These are phyloP conservation scores for Arctium lappa DNA, from an alignment of 129 eudicot genomes.

Conservation along the genomic window DNA sequence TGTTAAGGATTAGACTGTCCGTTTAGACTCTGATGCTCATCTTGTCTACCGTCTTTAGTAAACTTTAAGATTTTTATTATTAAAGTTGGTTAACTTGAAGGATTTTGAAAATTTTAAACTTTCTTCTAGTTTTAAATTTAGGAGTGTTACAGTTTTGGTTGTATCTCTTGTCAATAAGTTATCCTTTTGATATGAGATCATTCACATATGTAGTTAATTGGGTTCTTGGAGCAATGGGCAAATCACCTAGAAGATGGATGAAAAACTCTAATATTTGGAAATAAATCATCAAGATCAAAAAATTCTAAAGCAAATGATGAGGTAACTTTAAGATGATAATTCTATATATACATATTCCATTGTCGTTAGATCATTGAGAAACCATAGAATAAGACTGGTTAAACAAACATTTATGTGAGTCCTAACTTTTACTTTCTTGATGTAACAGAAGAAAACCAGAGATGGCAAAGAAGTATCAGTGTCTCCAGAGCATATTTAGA, in stretches of 20 bases:
- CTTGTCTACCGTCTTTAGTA: too few relatives aligned
- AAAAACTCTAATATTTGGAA: conserved; percentile 43
- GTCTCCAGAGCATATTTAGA: conserved; percentile 12
- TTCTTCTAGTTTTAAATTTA: too few relatives aligned
- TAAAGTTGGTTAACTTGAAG: too few relatives aligned
- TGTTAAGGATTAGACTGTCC: too few relatives aligned
- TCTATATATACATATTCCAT: not conserved
- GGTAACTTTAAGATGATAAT: conserved; percentile 8
- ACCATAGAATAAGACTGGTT: too few relatives aligned
- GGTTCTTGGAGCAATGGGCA: conserved; percentile 41
- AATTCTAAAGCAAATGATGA: conserved; percentile 31
- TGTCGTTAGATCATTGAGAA: too few relatives aligned
- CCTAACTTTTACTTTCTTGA: conserved; percentile 14
- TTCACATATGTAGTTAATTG: not conserved
- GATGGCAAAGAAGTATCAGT: conserved; percentile 21
- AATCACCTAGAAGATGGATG: conserved; percentile 67
- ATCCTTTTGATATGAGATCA: too few relatives aligned
- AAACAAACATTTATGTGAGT: not conserved
- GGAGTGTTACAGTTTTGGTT: too few relatives aligned
- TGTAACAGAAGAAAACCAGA: conserved; percentile 36
- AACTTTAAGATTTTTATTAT: too few relatives aligned
- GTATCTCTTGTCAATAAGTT: too few relatives aligned
- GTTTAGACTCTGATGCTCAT: too few relatives aligned
- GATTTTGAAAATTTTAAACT: too few relatives aligned
- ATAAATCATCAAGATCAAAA: conserved; percentile 43